Evolutionary conservation across 192 early-diverging fungal species (phyloP).

Genomic region (Helicostylum pulchrum): DNA sequence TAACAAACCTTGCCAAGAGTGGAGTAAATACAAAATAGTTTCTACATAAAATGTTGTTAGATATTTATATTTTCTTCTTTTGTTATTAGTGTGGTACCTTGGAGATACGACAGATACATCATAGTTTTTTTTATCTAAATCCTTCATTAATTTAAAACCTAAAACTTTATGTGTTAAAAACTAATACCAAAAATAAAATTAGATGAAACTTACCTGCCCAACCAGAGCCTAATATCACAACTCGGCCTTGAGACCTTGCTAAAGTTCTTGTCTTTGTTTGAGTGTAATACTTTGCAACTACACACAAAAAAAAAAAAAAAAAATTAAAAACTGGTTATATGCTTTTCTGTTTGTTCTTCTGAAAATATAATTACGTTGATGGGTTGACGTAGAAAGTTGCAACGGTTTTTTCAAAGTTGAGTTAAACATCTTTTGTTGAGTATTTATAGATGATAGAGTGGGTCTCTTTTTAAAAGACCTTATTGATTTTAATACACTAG

Average conservation of each 20-base stretch:
- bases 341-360: not conserved
- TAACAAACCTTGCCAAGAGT: conserved; percentile 57
- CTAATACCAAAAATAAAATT: not conserved
- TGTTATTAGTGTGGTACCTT: conserved; percentile 37
- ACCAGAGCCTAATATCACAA: conserved; percentile 52
- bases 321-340: not conserved
- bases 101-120: conserved; percentile 79
- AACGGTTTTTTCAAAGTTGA: too few species aligned
- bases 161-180: conserved; percentile 41
- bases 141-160: conserved; percentile 71
- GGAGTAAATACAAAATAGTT: conserved; percentile 90
- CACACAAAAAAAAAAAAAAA: too few species aligned
- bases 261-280: conserved; percentile 25
- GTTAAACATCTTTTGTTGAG: too few species aligned
- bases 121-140: conserved; percentile 62
- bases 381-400: not conserved
- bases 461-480: too few species aligned
- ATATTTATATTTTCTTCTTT: not conserved
- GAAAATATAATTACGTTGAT: not conserved
- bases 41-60: conserved; percentile 26
- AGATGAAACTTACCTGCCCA: conserved; percentile 42
- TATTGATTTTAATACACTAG: too few species aligned
- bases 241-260: conserved; percentile 29
- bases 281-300: conserved; percentile 7
- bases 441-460: too few species aligned